A percentile compares a stretch with the other conserved stretches of the same genome.
Conservation (phyloP, 1,284 basidiomycete genomes). For the Puccinia horiana region DNA sequence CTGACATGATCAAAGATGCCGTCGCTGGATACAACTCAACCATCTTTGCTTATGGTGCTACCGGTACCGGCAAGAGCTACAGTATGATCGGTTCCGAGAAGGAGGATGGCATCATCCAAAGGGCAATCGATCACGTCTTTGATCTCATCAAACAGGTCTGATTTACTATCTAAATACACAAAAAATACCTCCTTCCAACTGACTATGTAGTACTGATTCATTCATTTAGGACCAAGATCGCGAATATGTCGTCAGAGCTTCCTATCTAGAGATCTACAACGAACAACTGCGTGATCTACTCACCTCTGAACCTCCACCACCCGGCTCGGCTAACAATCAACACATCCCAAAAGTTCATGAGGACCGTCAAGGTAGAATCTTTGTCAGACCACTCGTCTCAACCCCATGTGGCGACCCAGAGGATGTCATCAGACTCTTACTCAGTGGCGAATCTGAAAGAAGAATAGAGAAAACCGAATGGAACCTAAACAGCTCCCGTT, state of each 20-base stretch:
- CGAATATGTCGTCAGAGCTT: conserved; percentile 63
- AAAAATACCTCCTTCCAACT: neutral
- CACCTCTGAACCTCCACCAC: neutral
- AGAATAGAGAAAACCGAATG: conserved; percentile 65
- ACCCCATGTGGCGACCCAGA: conserved; percentile 55
- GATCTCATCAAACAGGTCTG: conserved; percentile 61
- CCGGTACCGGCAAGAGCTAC: conserved; percentile 90
- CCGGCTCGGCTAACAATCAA: conserved; percentile 12
- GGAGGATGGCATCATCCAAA: conserved; percentile 91
- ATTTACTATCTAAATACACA: conserved; percentile 39
- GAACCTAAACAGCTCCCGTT: conserved; percentile 64
- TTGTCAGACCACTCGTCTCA: conserved; percentile 35
- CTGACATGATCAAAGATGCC: conserved; percentile 68
- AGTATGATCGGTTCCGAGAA: conserved; percentile 78
- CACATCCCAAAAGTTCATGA: conserved; percentile 40
- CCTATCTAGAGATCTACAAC: conserved; percentile 67
- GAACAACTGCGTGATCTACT: conserved; percentile 65
- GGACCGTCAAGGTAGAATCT: conserved; percentile 46
- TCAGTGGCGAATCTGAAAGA: conserved; percentile 62
- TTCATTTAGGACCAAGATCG: conserved; percentile 57
- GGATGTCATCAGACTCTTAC: conserved; percentile 63
- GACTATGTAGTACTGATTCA: conserved; percentile 31
- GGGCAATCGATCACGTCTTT: conserved; percentile 72
- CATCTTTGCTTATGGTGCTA: conserved; percentile 78
- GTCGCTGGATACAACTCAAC: conserved; percentile 97